Evolutionary conservation across 176 grass and related monocot genomes (phyloP).

Genomic region (Zoysia pacifica): DNA sequence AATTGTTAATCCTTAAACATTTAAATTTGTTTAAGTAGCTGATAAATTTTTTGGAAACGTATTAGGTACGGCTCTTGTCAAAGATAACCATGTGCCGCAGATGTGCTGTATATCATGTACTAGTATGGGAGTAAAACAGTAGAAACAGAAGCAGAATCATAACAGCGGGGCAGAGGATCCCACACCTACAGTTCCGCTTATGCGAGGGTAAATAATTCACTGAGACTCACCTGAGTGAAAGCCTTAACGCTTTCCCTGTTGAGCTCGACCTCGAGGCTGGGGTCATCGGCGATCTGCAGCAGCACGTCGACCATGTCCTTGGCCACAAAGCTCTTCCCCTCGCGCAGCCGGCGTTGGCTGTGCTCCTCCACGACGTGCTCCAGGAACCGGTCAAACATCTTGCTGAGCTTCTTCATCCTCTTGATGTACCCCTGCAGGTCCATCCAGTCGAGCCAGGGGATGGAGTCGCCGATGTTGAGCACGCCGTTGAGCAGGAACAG

Average conservation of each 20-base stretch:
- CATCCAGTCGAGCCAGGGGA: not conserved
- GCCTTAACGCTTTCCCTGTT: slow-evolving; percentile 36
- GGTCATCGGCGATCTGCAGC: not conserved
- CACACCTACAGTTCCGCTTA: too few relatives aligned
- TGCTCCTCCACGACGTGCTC: not conserved
- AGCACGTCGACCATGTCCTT: not conserved
- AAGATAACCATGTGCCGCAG: too few relatives aligned
- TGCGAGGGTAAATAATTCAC: too few relatives aligned
- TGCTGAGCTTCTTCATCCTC: not conserved
- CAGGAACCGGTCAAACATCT: not conserved
- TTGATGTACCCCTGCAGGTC: not conserved
- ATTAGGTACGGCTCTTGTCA: too few relatives aligned
- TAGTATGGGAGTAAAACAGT: too few relatives aligned
- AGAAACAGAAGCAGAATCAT: too few relatives aligned
- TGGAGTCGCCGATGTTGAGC: not conserved
- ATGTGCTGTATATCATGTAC: too few relatives aligned
- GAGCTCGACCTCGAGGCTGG: not conserved
- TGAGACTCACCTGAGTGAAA: slow-evolving; percentile 15
- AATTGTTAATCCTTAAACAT: too few relatives aligned
- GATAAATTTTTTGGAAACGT: too few relatives aligned
- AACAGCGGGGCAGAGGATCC: too few relatives aligned
- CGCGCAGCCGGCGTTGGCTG: not conserved
- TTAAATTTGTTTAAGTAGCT: too few relatives aligned
- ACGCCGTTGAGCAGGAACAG: too few relatives aligned
- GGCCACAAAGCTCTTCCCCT: not conserved